Base-by-base conservation (phyloP, 2,329 filamentous ascomycete species). In the Fusarium neocosmosporiellum region DNA sequence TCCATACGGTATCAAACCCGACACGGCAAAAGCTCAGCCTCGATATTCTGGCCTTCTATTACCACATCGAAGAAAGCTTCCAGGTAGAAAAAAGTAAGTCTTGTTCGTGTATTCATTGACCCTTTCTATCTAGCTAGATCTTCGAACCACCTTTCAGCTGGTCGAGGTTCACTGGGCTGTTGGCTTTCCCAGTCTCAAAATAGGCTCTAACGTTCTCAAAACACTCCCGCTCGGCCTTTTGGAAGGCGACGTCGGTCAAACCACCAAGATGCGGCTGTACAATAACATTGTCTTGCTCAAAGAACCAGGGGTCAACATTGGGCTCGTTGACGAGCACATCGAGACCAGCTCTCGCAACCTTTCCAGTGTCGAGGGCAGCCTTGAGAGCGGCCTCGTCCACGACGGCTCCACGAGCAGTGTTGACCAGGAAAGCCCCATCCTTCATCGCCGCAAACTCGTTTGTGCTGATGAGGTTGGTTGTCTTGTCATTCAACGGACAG, bases 361-460 rank as follows among this genome's bases (percentile, higher is more conserved):
- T 84, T 13, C 86, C 85, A 2, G 75, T 80, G 67, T 85, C 79
- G 7, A 88, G 75, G 0, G 85, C 86, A 10, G 76, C 75, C 18
- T 84, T 79, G 39, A 88, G 67, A 1, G 86, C 85, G 7, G 76
- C 76, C 70, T 88, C 85, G 68, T 88, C 83, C 2, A 88, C 78
- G 6, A 88, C 77, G 29, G 82, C 81, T 1, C 86, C 86, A 5
- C 86, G 79, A 1, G 86, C 84, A 1, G 86, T 88, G 71, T 88
- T 88, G 48, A 88, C 77, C 7, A 88, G 70, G 62, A 83, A 81
- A 0, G 78, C 76, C 0, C 85, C 85, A 5, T 81, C 78, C 69
- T 86, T 88, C 83, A 88, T 87, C 16, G 79, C 80, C 0, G 78
- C 77, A 31, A 87, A 84, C 70, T 86, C 80, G 0, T 71, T 70